Conservation (phyloP, 2,329 filamentous ascomycete species). For the Colletotrichum echinochloae region DNA sequence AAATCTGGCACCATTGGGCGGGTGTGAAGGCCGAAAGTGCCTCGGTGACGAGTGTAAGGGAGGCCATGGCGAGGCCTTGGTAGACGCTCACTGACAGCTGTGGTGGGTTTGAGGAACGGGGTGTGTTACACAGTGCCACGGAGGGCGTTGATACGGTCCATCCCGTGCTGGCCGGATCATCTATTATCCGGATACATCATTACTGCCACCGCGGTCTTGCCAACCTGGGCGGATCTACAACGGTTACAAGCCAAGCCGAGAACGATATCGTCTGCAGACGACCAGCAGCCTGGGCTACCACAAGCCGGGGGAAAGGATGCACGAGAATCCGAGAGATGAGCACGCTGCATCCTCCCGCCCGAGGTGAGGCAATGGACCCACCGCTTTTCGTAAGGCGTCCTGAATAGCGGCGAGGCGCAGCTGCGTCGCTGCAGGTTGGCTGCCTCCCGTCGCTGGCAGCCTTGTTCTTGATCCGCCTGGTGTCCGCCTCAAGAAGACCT, state of each 20-base stretch:
- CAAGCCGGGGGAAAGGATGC: neutral
- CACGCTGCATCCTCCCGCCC: constrained; percentile 24
- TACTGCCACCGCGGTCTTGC: neutral
- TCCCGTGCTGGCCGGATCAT: constrained; percentile 12
- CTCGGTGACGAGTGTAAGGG: constrained; percentile 13
- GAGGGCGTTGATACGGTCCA: neutral
- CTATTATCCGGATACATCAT: neutral
- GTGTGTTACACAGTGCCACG: neutral
- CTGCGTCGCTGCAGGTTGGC: constrained; percentile 1
- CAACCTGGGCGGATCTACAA: neutral
- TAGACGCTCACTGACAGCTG: neutral
- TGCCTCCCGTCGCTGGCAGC: neutral
- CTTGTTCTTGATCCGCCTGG: neutral
- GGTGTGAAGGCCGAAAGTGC: constrained; percentile 21
- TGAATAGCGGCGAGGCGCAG: constrained; percentile 20
- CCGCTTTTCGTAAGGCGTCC: constrained; percentile 6
- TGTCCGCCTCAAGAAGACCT: neutral
- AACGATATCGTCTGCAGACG: neutral
- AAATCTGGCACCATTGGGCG: constrained; percentile 56
- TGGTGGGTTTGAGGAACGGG: neutral
- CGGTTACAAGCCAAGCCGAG: neutral
- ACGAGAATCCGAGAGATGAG: neutral
- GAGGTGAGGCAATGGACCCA: constrained; percentile 25
- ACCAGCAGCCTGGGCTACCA: neutral
- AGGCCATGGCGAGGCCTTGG: constrained; percentile 21